Evolutionary conservation across 257 asterid genomes (phyloP).

Genomic region (Solanum bukasovii): DNA sequence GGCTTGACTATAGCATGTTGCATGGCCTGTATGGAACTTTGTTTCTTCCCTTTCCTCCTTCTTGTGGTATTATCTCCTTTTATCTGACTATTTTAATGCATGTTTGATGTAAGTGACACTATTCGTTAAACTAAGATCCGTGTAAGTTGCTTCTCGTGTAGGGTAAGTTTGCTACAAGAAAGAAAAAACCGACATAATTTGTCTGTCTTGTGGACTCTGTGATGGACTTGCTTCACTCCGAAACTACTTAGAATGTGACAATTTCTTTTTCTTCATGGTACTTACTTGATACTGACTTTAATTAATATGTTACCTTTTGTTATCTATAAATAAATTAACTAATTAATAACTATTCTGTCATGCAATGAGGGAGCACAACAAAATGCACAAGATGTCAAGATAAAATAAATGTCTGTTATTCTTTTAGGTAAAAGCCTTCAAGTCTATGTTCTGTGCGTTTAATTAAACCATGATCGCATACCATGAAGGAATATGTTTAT

Average conservation of each 20-base stretch:
- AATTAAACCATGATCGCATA: not conserved
- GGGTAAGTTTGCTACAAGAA: not conserved
- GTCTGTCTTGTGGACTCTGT: not conserved
- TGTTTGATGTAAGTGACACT: not conserved
- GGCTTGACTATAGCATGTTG: not conserved
- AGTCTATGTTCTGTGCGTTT: not conserved
- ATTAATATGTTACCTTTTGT: not conserved
- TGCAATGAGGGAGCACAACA: not conserved
- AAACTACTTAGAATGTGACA: not conserved
- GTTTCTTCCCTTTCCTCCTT: not conserved
- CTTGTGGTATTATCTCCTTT: not conserved
- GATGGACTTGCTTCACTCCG: not conserved
- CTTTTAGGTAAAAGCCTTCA: not conserved
- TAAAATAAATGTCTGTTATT: not conserved
- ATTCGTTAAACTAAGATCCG: not conserved
- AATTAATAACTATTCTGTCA: not conserved
- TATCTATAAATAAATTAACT: not conserved
- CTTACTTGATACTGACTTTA: not conserved
- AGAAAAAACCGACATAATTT: not conserved
- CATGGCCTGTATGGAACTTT: not conserved
- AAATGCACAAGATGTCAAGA: not conserved
- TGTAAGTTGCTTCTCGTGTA: not conserved
- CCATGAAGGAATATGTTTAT: not conserved
- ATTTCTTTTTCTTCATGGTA: not conserved
- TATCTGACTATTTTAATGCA: not conserved